phyloP scores from a whole-genome alignment of 768 basidiomycete genomes.

The Leccinum rimulosum region DNA sequence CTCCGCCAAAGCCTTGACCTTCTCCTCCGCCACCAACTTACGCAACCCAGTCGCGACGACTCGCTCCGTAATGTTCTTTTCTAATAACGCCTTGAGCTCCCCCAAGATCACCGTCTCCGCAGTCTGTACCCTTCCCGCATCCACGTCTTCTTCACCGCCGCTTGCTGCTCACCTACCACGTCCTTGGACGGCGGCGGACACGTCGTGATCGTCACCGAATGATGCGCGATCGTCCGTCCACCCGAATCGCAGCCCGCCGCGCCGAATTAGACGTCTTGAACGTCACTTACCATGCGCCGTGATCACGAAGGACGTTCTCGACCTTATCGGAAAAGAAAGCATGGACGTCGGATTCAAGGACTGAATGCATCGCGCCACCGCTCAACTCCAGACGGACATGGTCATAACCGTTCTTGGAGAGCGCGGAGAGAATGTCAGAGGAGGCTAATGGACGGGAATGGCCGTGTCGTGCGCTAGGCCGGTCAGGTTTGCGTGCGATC shows the following conservation, averaged over 20 bases:
- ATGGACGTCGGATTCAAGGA: slow-evolving; percentile 66
- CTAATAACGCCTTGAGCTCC: slow-evolving; percentile 54
- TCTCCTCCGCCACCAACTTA: slow-evolving; percentile 52
- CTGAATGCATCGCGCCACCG: slow-evolving; percentile 42
- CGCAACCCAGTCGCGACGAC: slow-evolving; percentile 55
- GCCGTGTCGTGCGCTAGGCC: slow-evolving; percentile 26
- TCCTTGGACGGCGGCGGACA: slow-evolving; percentile 35
- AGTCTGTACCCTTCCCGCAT: slow-evolving; percentile 45
- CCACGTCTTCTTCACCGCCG: slow-evolving; percentile 45
- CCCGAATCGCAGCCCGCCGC: slow-evolving; percentile 56
- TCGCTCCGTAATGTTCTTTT: slow-evolving; percentile 65
- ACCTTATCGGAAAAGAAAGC: slow-evolving; percentile 64
- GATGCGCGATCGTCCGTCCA: slow-evolving; percentile 54
- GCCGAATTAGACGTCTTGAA: slow-evolving; percentile 66
- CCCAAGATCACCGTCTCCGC: slow-evolving; percentile 55
- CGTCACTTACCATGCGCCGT: slow-evolving; percentile 76
- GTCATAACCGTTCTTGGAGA: slow-evolving; percentile 63
- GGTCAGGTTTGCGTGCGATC: slow-evolving; percentile 37
- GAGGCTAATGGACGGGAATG: slow-evolving; percentile 21
- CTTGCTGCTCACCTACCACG: slow-evolving; percentile 31
- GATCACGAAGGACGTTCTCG: slow-evolving; percentile 70
- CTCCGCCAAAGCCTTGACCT: slow-evolving; percentile 32
- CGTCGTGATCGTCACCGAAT: slow-evolving; percentile 55
- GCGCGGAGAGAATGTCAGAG: slow-evolving; percentile 34
- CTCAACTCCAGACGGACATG: slow-evolving; percentile 60